These are phyloP conservation scores for Metarhizium anisopliae DNA, from an alignment of 2,329 filamentous ascomycete genomes.

Conservation along the genomic window DNA sequence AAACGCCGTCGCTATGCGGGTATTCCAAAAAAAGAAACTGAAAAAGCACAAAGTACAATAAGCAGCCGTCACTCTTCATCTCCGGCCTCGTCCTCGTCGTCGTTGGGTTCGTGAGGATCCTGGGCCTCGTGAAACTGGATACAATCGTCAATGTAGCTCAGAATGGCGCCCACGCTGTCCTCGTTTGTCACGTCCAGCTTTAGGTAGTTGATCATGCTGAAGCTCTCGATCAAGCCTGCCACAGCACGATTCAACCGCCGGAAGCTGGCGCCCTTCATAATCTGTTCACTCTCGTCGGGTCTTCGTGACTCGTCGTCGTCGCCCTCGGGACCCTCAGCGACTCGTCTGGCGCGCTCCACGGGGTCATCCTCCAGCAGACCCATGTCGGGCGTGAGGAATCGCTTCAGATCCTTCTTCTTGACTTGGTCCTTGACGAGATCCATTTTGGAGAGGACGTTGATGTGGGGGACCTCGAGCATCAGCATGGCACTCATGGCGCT, in stretches of 20 bases:
- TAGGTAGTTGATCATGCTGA: conserved; percentile 95
- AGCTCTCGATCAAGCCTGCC: conserved; percentile 86
- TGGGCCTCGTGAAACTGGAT: conserved; percentile 92
- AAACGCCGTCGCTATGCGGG: conserved; percentile 35
- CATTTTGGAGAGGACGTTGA: conserved; percentile 97
- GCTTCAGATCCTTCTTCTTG: conserved; percentile 76
- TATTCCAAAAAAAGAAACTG: background rate
- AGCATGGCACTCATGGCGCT: conserved; percentile 99
- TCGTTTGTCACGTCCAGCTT: conserved; percentile 85
- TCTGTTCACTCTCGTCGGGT: conserved; percentile 53
- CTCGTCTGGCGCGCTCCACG: conserved; percentile 35
- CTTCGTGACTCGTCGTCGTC: conserved; percentile 48
- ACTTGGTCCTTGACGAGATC: conserved; percentile 89
- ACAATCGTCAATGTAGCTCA: conserved; percentile 90
- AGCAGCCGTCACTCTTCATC: conserved; percentile 19
- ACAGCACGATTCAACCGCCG: conserved; percentile 79
- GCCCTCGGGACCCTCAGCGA: conserved; percentile 28
- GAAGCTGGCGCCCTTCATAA: conserved; percentile 79
- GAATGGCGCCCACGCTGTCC: conserved; percentile 74
- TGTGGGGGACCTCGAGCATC: conserved; percentile 92
- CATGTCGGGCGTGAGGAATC: conserved; percentile 81
- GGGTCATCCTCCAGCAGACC: conserved; percentile 75
- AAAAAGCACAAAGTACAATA: background rate
- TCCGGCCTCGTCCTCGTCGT: conserved; percentile 46
- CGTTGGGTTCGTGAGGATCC: conserved; percentile 74